Percentiles rank a stretch among this genome's conserved stretches.
phyloP scores from a whole-genome alignment of 768 basidiomycete genomes.

The Holtermannia corniformis region DNA sequence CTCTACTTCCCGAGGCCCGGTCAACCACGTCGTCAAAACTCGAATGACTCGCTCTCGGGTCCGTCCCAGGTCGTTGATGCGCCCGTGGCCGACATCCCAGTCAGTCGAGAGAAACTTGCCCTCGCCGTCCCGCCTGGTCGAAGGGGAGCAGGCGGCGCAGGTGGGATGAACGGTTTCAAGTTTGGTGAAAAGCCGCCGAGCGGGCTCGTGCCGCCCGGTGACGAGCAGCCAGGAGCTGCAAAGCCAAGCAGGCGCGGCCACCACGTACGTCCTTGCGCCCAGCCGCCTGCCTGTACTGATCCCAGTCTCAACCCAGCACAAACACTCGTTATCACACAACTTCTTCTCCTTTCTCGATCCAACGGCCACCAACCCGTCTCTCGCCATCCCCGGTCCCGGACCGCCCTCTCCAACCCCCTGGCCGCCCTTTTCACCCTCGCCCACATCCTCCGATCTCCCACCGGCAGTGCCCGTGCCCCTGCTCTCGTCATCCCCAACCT shows the following conservation, averaged over 20 bases:
- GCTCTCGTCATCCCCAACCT: slow-evolving; percentile 10
- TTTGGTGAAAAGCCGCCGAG: slow-evolving; percentile 20
- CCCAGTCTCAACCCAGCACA: slow-evolving; percentile 52
- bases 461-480: slow-evolving; percentile 29
- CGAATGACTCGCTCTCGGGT: slow-evolving; percentile 52
- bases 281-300: neutral
- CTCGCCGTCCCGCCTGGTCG: too few species aligned
- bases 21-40: slow-evolving; percentile 48
- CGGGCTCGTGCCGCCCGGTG: slow-evolving; percentile 45
- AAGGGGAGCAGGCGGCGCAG: slow-evolving; percentile 24
- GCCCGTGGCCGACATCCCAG: slow-evolving; percentile 48
- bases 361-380: slow-evolving; percentile 30
- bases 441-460: slow-evolving; percentile 4
- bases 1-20: slow-evolving; percentile 83
- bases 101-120: slow-evolving; percentile 45
- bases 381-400: slow-evolving; percentile 8
- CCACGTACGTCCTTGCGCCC: slow-evolving; percentile 26
- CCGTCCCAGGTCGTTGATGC: slow-evolving; percentile 45
- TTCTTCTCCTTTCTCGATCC: slow-evolving; percentile 95
- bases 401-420: neutral
- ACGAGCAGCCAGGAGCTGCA: slow-evolving; percentile 46
- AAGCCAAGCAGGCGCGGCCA: slow-evolving; percentile 37
- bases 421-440: slow-evolving; percentile 7
- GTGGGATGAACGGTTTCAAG: slow-evolving; percentile 4
- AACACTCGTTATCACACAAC: slow-evolving; percentile 86